phyloP scores from a whole-genome alignment of 805 yeast species.

The Schizosaccharomyces cryophilus region DNA sequence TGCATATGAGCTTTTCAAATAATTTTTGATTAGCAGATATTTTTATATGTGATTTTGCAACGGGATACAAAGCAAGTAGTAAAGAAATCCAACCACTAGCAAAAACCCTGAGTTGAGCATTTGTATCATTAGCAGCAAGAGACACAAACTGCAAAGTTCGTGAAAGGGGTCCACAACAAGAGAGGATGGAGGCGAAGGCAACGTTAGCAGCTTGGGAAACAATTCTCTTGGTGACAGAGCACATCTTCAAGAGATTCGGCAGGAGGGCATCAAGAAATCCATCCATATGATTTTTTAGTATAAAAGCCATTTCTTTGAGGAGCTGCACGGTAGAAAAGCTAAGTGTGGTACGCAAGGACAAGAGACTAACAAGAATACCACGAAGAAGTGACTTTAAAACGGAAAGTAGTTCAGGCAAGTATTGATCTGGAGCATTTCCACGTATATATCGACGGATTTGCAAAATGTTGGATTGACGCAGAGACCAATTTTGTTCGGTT shows the following conservation, averaged over 20 bases:
- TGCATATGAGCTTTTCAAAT: constrained; percentile 27
- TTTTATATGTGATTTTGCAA: constrained; percentile 15
- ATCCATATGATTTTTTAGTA: constrained; percentile 11
- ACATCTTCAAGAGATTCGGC: constrained; percentile 25
- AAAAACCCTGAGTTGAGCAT: constrained; percentile 41
- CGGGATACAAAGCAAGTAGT: constrained; percentile 26
- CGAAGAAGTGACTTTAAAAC: constrained; percentile 25
- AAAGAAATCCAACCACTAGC: constrained; percentile 50
- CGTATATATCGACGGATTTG: constrained; percentile 34
- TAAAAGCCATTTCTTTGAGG: constrained; percentile 30
- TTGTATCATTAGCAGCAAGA: constrained; percentile 39
- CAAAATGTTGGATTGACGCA: constrained; percentile 37
- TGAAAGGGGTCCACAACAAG: constrained; percentile 27
- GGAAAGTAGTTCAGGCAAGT: constrained; percentile 15
- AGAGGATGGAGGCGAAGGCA: constrained; percentile 19
- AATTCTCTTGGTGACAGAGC: constrained; percentile 38
- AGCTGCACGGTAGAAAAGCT: constrained; percentile 53
- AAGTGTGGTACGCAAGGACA: constrained; percentile 65
- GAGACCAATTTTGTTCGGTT: constrained; percentile 68
- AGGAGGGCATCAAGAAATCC: constrained; percentile 25
- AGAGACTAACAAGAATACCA: constrained; percentile 37
- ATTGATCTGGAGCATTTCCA: constrained; percentile 25
- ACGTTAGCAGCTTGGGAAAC: constrained; percentile 34
- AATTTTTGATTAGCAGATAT: constrained; percentile 18
- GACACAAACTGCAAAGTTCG: constrained; percentile 28